Base-by-base conservation (phyloP, 768 basidiomycete species). In the Mycena olivaceomarginata region DNA sequence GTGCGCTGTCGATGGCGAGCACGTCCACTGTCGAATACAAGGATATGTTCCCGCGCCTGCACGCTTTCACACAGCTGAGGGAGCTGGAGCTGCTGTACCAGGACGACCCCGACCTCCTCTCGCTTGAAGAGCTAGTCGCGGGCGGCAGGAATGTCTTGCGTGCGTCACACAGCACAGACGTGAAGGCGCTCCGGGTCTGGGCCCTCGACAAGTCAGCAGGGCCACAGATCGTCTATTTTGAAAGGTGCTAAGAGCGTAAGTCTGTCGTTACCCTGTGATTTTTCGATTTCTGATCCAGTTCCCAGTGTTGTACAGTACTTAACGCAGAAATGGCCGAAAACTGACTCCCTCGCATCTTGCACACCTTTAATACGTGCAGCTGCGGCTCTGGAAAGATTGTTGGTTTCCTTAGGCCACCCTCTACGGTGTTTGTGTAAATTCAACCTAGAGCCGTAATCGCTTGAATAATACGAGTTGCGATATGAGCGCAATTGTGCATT, bases 151-250 rank as follows among this genome's bases (percentile, higher is more conserved):
- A 62, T 2, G 46, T 63, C 6, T 46, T 74, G 37, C 67, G 39
- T 15, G 59, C 56, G 1, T 74, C 65, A n/a, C 18, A 37, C 13
- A 45, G n/a, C 40, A 2, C 22, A 0, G 45, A 63, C 12, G 20
- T 12, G n/a, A 74, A 67, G 59, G 22, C 51, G 1, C 56, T 74
- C 16, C 15, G 37, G 59, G 40, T 74, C 11, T 74, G 73, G 73
- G 53, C 46, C 8, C 41, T 31, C 13, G 43, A 67, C 16, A 11
- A 37, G 41, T 12, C 45, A 25, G 11, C 12, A 4, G 63, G 63
- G 43, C 63, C 63, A 11, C 9, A 18, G 8, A 40, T 63, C 16
- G 39, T 63, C 41, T 40, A 41, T 12, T 6, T 8, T 9, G 60
- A 40, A 39, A 40, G 60, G n/a, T 63, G 39, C 56, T 57, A 57